Evolutionary conservation across 805 yeast species (phyloP).

Genomic region (Kodamaea jinghongensis): DNA sequence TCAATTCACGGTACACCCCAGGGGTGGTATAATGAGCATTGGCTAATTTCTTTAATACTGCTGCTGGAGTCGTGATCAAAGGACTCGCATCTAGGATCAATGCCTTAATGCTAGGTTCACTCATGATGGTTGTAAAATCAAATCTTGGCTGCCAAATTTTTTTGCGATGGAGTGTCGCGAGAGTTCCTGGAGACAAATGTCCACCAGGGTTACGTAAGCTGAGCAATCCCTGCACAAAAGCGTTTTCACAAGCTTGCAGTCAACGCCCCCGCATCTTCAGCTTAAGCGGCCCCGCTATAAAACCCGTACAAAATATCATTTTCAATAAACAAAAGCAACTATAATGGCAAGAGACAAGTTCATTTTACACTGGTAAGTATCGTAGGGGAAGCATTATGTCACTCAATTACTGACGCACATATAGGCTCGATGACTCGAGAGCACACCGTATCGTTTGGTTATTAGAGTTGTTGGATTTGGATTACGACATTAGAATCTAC

Average conservation of each 20-base stretch:
- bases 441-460: conserved; percentile 62
- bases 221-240: too few relatives aligned
- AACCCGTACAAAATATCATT: not conserved
- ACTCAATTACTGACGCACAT: conserved; percentile 5
- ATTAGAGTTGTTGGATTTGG: conserved; percentile 56
- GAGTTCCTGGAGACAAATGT: too few relatives aligned
- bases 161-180: not conserved
- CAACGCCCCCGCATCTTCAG: not conserved
- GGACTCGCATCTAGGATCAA: conserved; percentile 95
- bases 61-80: conserved; percentile 77
- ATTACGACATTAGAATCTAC: conserved; percentile 53
- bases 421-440: conserved; percentile 53
- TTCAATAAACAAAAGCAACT: conserved; percentile 3
- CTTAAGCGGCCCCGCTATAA: not conserved
- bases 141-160: not conserved
- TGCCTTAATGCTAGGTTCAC: conserved; percentile 35
- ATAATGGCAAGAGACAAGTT: conserved; percentile 18
- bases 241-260: too few relatives aligned
- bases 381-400: not conserved
- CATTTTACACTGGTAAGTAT: conserved; percentile 27
- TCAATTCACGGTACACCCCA: conserved; percentile 82
- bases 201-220: too few relatives aligned
- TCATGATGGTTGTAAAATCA: not conserved
- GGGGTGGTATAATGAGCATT: conserved; percentile 82
- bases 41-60: conserved; percentile 70